Conservation (phyloP, 768 basidiomycete species). For the Hebeloma cylindrosporum region DNA sequence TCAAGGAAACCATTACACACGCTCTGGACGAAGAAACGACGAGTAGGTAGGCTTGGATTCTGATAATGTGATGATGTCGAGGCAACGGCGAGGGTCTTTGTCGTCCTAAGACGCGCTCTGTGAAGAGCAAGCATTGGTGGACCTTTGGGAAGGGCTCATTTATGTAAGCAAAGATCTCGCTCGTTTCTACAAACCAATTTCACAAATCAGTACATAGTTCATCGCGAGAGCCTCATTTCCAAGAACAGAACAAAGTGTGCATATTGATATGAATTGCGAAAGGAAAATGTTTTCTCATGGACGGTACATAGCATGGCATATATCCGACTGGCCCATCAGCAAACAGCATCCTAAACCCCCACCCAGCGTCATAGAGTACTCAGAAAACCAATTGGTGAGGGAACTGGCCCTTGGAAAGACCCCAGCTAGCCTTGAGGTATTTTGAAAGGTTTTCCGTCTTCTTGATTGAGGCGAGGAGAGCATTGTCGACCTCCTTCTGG, state of each 20-base stretch:
- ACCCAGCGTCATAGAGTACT: slow-evolving; percentile 23
- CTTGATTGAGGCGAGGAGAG: slow-evolving; percentile 80
- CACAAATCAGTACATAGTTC: too few relatives aligned
- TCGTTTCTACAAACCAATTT: too few relatives aligned
- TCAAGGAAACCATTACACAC: slow-evolving; percentile 72
- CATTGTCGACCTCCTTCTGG: slow-evolving; percentile 87
- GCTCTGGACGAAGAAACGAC: slow-evolving; percentile 39
- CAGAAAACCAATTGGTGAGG: slow-evolving; percentile 94
- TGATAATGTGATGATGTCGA: slow-evolving; percentile 13
- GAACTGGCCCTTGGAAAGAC: slow-evolving; percentile 95
- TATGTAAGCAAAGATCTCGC: too few relatives aligned
- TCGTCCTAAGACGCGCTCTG: slow-evolving; percentile 29
- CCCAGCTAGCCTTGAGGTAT: slow-evolving; percentile 92
- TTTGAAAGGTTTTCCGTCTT: slow-evolving; percentile 88
- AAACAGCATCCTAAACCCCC: slow-evolving; percentile 18
- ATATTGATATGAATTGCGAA: too few relatives aligned
- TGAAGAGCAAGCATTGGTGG: slow-evolving; percentile 33
- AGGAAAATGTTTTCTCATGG: too few relatives aligned
- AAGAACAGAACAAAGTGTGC: too few relatives aligned
- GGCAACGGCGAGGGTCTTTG: slow-evolving; percentile 14
- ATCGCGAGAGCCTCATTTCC: too few relatives aligned
- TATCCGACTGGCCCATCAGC: slow-evolving; percentile 13
- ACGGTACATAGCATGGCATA: too few relatives aligned
- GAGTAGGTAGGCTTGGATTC: slow-evolving; percentile 14
- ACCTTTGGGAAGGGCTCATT: neutral